Base-by-base conservation (phyloP, 1,284 basidiomycete species). In the Ganoderma multipileum region DNA sequence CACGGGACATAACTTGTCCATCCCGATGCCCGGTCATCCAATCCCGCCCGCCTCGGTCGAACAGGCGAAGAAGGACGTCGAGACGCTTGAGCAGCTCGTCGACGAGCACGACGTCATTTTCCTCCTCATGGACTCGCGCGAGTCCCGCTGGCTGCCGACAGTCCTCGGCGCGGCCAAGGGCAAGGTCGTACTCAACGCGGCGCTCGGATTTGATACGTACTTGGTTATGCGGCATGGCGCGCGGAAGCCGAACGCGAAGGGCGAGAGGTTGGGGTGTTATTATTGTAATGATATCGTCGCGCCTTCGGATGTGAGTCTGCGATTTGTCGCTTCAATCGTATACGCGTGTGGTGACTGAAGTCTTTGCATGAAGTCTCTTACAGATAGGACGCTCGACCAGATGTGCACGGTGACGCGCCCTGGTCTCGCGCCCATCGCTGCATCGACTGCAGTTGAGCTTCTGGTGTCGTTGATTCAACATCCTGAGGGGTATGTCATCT, bases 381-480 rank as follows among this genome's bases (percentile, higher is more conserved):
- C 95, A 0, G 97, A 99, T 77, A 87, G 97, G 42, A 98, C 97
- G 1, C 86, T 99, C 33, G 98, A 99, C 79, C 97, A 99, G 79
- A 99, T 99, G 97, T 99, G 98, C 78, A 99, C 98, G 0, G 98
- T 99, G 16, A 98, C 97, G 0, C 84, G 98, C n/a, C 97, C 98
- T 0, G 97, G 97, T 0, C 85, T 99, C 0, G 98, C 97, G 0
- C 90, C 95, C 0, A 96, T 99, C 54, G 97, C 97, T 0, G 91
- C 94, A 0, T 92, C 96, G 0, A 94, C 92, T 0, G 96, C 96
- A 0, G 97, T 99, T 0, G 98, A 99, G 77, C 83, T 99, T 8
- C 87, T 99, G 42, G 91, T 95, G 0, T 95, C 96, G 0, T 81
- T 98, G 0, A 74, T 99, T 26, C 97, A 99, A 76, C 97, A 99